Evolutionary conservation across 1,139 yeast species (phyloP).

Genomic region (Hansenula lynferdii): DNA sequence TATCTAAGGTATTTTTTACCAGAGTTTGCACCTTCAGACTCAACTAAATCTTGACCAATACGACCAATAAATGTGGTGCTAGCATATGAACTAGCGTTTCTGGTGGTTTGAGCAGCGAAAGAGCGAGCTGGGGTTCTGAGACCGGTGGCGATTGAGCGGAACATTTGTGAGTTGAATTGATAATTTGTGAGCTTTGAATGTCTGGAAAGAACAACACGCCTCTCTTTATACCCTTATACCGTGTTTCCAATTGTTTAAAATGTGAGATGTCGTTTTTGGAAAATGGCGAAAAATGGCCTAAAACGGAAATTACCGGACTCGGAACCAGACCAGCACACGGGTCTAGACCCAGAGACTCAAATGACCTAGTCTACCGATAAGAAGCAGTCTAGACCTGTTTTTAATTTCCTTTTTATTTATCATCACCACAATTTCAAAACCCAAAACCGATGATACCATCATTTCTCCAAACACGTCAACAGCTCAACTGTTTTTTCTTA

Average conservation of each 20-base stretch:
- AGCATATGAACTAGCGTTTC: constrained; percentile 33
- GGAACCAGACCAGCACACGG: not conserved
- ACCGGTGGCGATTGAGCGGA: constrained; percentile 13
- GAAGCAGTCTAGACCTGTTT: not conserved
- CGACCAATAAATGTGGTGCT: constrained; percentile 50
- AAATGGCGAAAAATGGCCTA: not conserved
- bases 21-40: constrained; percentile 29
- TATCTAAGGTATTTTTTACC: constrained; percentile 51
- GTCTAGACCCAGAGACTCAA: too few species aligned
- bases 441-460: too few species aligned
- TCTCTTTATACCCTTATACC: too few species aligned
- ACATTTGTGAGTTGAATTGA: constrained; percentile 9
- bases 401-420: not conserved
- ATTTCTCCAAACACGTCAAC: too few species aligned
- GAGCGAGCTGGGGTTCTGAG: constrained; percentile 10
- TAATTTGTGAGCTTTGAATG: too few species aligned
- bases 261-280: not conserved
- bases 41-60: constrained; percentile 41
- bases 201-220: too few species aligned
- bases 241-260: not conserved
- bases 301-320: not conserved
- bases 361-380: not conserved
- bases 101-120: constrained; percentile 24
- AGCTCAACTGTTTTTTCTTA: too few species aligned
- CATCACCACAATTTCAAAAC: not conserved